Evolutionary conservation across 352 stramenopile species (phyloP), one percentile per base, ranked within the genome.

Genomic region (Pythium plurisporium): DNA sequence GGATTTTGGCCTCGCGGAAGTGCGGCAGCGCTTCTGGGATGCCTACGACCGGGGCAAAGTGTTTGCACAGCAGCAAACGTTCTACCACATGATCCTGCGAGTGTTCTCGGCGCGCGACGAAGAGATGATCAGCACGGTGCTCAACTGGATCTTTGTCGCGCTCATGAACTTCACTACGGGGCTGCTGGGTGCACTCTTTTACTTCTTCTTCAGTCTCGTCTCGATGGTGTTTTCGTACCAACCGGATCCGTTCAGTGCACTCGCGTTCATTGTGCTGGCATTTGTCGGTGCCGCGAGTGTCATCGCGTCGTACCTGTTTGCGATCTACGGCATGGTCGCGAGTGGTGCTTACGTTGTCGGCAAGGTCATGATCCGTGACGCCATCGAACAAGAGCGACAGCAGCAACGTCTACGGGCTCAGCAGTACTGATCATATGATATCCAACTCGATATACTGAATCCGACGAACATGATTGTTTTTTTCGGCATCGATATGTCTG

Each of bases 81-180:
- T 95, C 54, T 95, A 92, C 60, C 72, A 92, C 67, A 85, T 93
- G 74, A 66, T 95, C 58, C 71, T 93, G 64, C 73, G 67, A 11
- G 78, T 93, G 48, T 65, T 95, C 9, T 68, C 80, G 26, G 55
- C 74, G 12, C 73, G 81, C 17, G 78, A 93, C 64, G 82, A 93
- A 53, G 84, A 95, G 42, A 31, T 93, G 9, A 10, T 91, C 43
- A 87, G 80, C 44, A 87, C 78, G 68, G 51, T 93, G 30, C 61
- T 95, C 25, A 89, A 93, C 59, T 95, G 85, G 85, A 62, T 93
- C 38, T 85, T 95, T 27, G 76, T 90, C 22, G 77, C 83, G 26
- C 56, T 95, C 36, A 85, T 86, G 59, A 95, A 95, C 67, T 95
- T 95, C 46, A 95, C 82, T n/a, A 91, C 85, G n/a, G 85, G 85